phyloP scores from a whole-genome alignment of 768 basidiomycete genomes.

The Agaricus sinodeliciosus region DNA sequence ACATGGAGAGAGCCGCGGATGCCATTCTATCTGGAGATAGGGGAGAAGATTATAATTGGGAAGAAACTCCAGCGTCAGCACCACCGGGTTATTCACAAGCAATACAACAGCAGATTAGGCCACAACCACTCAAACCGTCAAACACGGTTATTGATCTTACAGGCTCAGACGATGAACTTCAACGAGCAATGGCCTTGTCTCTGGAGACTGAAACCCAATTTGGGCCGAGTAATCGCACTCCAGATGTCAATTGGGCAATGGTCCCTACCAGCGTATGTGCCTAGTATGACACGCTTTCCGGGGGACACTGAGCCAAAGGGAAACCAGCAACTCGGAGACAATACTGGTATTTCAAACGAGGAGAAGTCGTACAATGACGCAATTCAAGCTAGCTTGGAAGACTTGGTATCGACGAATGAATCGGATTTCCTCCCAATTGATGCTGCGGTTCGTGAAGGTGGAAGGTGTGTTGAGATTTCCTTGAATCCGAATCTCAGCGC shows the following conservation, averaged over 20 bases:
- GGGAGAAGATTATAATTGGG: slow-evolving; percentile 25
- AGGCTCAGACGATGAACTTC: slow-evolving; percentile 14
- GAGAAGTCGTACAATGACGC: slow-evolving; percentile 61
- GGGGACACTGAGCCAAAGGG: slow-evolving; percentile 9
- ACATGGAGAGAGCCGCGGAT: slow-evolving; percentile 48
- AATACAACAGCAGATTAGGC: slow-evolving; percentile 14
- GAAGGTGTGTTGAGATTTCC: slow-evolving; percentile 37
- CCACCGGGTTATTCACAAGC: slow-evolving; percentile 17
- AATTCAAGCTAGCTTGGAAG: slow-evolving; percentile 64
- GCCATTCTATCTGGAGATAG: slow-evolving; percentile 49
- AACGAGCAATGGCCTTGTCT: slow-evolving; percentile 22
- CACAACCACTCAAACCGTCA: slow-evolving; percentile 19
- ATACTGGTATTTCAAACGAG: slow-evolving; percentile 38
- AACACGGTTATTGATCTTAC: slow-evolving; percentile 54
- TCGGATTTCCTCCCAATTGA: slow-evolving; percentile 47
- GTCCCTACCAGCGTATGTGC: slow-evolving; percentile 57
- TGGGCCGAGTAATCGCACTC: slow-evolving; percentile 52
- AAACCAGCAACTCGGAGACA: slow-evolving; percentile 22
- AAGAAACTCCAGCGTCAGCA: slow-evolving; percentile 9
- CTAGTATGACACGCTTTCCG: background rate
- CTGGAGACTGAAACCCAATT: slow-evolving; percentile 36
- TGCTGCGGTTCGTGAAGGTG: slow-evolving; percentile 46
- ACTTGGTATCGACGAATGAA: slow-evolving; percentile 39
- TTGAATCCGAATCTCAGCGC: background rate
- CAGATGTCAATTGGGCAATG: slow-evolving; percentile 64